Percentiles rank a stretch among this genome's conserved stretches.
Evolutionary conservation across 495 filamentous ascomycete genomes (phyloP).

Genomic region (Neurospora africana): DNA sequence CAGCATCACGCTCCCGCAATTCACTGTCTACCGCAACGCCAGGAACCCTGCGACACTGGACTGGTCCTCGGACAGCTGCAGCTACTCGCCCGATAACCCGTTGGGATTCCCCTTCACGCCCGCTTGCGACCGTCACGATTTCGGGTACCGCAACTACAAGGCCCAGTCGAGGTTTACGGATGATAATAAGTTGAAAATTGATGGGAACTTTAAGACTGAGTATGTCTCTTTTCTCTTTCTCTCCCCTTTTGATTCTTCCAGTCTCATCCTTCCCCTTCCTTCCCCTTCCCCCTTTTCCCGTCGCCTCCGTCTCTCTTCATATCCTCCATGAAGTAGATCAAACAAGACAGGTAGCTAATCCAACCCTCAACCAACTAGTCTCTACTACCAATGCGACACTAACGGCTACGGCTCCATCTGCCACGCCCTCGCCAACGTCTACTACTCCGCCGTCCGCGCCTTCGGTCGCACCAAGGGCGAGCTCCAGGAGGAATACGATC

Average conservation of each 20-base stretch:
- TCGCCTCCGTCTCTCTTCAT: too few species aligned
- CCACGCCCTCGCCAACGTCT: slow-evolving; percentile 29
- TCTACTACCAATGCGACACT: slow-evolving; percentile 23
- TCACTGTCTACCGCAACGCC: slow-evolving; percentile 20
- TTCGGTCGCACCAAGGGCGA: slow-evolving; percentile 25
- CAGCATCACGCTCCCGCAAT: slow-evolving; percentile 19
- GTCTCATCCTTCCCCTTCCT: slow-evolving; percentile 10
- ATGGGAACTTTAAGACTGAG: slow-evolving; percentile 35
- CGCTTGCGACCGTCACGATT: slow-evolving; percentile 39
- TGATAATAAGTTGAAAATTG: slow-evolving; percentile 22
- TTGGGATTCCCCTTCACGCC: slow-evolving; percentile 33
- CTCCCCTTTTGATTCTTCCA: neutral
- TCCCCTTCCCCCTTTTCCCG: too few species aligned
- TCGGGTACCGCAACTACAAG: slow-evolving; percentile 39
- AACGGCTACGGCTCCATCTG: slow-evolving; percentile 13
- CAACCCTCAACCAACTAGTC: slow-evolving; percentile 5
- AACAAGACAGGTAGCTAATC: neutral
- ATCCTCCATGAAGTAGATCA: too few species aligned
- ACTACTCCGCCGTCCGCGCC: slow-evolving; percentile 33
- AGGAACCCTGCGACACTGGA: slow-evolving; percentile 23
- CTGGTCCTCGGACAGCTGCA: slow-evolving; percentile 36
- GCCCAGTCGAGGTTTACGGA: slow-evolving; percentile 30
- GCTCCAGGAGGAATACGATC: slow-evolving; percentile 20
- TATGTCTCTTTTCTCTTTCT: neutral
- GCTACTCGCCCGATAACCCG: slow-evolving; percentile 32